phyloP scores from a whole-genome alignment of 495 filamentous ascomycete species.

The Aspergillus cristatus region DNA sequence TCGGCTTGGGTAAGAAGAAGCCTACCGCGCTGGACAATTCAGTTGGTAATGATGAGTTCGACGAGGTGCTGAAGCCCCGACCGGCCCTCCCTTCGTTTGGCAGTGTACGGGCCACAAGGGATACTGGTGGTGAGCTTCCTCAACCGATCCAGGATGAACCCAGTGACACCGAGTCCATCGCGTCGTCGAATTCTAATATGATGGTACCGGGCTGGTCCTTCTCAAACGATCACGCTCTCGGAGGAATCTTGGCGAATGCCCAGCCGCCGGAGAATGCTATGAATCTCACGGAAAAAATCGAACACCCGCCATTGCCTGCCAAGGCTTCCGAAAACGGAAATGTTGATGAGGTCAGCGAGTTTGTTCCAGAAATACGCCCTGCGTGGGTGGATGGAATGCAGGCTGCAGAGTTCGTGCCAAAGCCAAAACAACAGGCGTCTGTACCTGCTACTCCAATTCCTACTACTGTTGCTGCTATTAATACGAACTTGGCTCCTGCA shows the following conservation, averaged over 20 bases:
- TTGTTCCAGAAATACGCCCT: neutral
- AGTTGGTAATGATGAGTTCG: slow-evolving; percentile 41
- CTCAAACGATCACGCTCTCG: slow-evolving; percentile 60
- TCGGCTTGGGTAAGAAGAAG: slow-evolving; percentile 42
- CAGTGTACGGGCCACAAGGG: slow-evolving; percentile 50
- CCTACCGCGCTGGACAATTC: slow-evolving; percentile 27
- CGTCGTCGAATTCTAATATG: slow-evolving; percentile 24
- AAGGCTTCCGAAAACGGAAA: neutral
- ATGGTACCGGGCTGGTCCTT: slow-evolving; percentile 17
- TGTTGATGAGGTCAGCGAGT: neutral
- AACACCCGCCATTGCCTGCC: neutral
- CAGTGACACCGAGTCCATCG: slow-evolving; percentile 31
- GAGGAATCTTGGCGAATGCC: slow-evolving; percentile 40
- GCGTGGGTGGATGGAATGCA: neutral
- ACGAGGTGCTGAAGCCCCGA: slow-evolving; percentile 61
- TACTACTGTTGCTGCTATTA: neutral
- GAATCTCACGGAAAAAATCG: neutral
- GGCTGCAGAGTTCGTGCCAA: neutral
- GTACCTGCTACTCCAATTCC: neutral
- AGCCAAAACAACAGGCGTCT: neutral
- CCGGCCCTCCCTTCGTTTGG: slow-evolving; percentile 77
- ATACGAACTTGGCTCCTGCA: slow-evolving; percentile 6
- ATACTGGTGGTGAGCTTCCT: slow-evolving; percentile 13
- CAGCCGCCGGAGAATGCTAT: slow-evolving; percentile 1
- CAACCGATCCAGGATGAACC: slow-evolving; percentile 12